Percentiles rank a stretch among this genome's conserved stretches.
Evolutionary conservation across 768 basidiomycete genomes (phyloP).

Genomic region (Amanita jacksonii): DNA sequence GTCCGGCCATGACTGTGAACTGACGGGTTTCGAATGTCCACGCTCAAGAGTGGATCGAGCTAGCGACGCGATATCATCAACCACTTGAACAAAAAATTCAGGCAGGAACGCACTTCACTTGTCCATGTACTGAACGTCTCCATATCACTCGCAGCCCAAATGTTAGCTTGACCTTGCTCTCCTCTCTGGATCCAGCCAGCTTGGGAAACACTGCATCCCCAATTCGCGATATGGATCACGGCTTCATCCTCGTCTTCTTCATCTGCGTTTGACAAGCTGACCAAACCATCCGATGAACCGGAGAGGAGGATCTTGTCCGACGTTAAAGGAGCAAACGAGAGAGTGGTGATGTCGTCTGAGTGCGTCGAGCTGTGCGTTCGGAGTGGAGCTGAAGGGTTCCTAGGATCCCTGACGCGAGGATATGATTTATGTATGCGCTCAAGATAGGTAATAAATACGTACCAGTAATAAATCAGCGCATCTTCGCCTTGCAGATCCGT

Average conservation of each 20-base stretch:
- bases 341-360: constrained; percentile 83
- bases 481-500: constrained; percentile 77
- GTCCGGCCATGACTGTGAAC: constrained; percentile 44
- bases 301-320: constrained; percentile 52
- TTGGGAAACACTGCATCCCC: constrained; percentile 74
- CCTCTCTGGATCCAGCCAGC: constrained; percentile 49
- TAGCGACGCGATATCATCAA: constrained; percentile 16
- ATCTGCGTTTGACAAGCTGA: constrained; percentile 58
- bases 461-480: constrained; percentile 83
- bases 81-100: not conserved
- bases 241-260: constrained; percentile 89
- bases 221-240: constrained; percentile 70
- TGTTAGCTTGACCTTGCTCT: constrained; percentile 18
- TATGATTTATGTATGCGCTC: not conserved
- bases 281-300: constrained; percentile 75
- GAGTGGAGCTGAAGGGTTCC: constrained; percentile 60
- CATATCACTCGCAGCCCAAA: constrained; percentile 93
- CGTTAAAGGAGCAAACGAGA: constrained; percentile 38
- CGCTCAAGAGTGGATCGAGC: constrained; percentile 48
- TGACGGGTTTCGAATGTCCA: constrained; percentile 59
- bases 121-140: constrained; percentile 88
- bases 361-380: constrained; percentile 81
- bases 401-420: constrained; percentile 57
- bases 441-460: not conserved
- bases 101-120: constrained; percentile 37